Base-by-base conservation (phyloP, 805 yeast species). In the Wickerhamiella azymoides region DNA sequence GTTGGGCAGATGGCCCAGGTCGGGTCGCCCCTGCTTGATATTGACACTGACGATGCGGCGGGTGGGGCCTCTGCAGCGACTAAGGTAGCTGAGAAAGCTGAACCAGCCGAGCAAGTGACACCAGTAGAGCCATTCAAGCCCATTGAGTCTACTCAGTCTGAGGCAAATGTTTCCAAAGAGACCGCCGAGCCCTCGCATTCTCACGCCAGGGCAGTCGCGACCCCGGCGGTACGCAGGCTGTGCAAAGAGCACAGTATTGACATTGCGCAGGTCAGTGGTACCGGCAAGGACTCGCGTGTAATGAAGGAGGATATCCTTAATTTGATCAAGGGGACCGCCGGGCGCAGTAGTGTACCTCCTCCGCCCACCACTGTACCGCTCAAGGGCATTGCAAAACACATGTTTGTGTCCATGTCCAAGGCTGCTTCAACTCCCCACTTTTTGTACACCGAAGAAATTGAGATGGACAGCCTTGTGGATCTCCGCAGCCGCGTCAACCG, bases 1-100 rank as follows among this genome's bases (percentile, higher is more conserved):
- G 62, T 57, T 0, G 65, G 65, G 4, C 59, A 61, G 32, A 61
- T 61, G 63, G 64, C 64, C 6, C 49, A 47, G 5, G 65, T 61
- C 1, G 65, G 65, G 2, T 50, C 52, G 47, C 64, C 65, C 7
- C 45, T 61, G 19, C 49, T 59, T 6, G 65, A 61, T 43, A 61
- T 61, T 39, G 65, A 61, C 39, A 51, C 58, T 5, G 54, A 49
- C 8, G 59, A 48, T 16, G 55, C 30, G 16, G 39, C 25, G n/a
- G 27, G n/a, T n/a, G n/a, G 24, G 24, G 24, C 24, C 24, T 21
- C 24, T 21, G 24, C 7, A 7, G 24, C 24, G 24, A 21, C 4
- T 21, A 7, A 4, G 4, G 24, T 7, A 21, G 47, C 30, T n/a
- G 30, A 37, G 10, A 28, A 8, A 7, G 36, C 37, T 2, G 45